A percentile compares a stretch with the other conserved stretches of the same genome.
Conservation (phyloP, 2,329 filamentous ascomycete species). For the Fusarium goolgardi region DNA sequence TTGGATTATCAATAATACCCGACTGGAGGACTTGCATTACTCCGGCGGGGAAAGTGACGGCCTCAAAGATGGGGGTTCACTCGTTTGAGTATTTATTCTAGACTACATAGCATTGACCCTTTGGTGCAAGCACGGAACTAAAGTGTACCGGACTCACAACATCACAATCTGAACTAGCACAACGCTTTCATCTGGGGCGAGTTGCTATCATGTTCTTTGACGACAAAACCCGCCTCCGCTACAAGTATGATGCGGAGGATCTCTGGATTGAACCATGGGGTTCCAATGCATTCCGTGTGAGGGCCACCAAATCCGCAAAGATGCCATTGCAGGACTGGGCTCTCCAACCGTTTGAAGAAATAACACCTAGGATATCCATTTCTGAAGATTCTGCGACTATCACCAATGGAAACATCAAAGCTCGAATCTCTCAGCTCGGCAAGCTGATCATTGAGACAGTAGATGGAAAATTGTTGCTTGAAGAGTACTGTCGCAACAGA, state of each 20-base stretch:
- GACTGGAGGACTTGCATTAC: slow-evolving; percentile 16
- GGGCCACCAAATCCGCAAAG: slow-evolving; percentile 5
- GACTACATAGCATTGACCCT: background rate
- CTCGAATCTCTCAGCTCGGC: slow-evolving; percentile 45
- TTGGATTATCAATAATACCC: slow-evolving; percentile 14
- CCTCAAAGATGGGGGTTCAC: slow-evolving; percentile 3
- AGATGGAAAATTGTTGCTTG: slow-evolving; percentile 46
- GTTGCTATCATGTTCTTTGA: slow-evolving; percentile 13
- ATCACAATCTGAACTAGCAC: background rate
- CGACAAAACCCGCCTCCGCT: slow-evolving; percentile 18
- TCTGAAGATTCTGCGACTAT: slow-evolving; percentile 8
- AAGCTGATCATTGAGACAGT: slow-evolving; percentile 48
- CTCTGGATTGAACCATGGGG: slow-evolving; percentile 27
- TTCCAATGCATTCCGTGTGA: slow-evolving; percentile 17
- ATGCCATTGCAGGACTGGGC: slow-evolving; percentile 22
- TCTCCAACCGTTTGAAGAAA: slow-evolving; percentile 2
- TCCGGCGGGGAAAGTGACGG: slow-evolving; percentile 25
- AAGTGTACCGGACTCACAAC: background rate
- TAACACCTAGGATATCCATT: slow-evolving; percentile 9
- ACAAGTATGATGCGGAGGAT: slow-evolving; percentile 20
- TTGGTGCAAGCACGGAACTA: background rate
- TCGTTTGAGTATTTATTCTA: slow-evolving; percentile 6
- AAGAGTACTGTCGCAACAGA: slow-evolving; percentile 50
- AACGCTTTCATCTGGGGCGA: background rate
- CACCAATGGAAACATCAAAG: slow-evolving; percentile 49